Conservation (phyloP, 257 asterid genomes). For the Lithospermum erythrorhizon region DNA sequence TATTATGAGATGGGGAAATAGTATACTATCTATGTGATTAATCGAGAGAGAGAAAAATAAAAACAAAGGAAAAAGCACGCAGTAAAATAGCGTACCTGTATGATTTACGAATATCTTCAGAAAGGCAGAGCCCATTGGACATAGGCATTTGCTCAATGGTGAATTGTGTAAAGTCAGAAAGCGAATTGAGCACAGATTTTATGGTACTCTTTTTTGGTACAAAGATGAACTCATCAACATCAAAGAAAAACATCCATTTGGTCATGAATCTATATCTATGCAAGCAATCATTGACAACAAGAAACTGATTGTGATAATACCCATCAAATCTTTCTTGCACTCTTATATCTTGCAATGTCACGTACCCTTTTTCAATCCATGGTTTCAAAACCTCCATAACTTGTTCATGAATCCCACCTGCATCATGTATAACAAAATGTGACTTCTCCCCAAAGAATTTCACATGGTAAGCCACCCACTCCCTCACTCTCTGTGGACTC, state of each 20-base stretch:
- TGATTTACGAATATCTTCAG: conserved; percentile 31
- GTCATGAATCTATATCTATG: conserved; percentile 48
- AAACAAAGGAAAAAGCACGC: not conserved
- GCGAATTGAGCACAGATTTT: conserved; percentile 25
- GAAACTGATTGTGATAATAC: conserved; percentile 71
- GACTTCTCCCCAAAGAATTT: conserved; percentile 46
- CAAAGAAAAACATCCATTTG: conserved; percentile 78
- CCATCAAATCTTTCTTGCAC: conserved; percentile 79
- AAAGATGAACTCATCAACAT: conserved; percentile 58
- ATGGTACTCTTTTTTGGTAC: conserved; percentile 37
- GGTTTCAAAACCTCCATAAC: conserved; percentile 55
- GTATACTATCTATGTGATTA: no score
- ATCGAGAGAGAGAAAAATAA: not conserved
- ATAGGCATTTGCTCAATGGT: conserved; percentile 54
- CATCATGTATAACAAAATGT: conserved; percentile 78
- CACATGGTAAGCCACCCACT: conserved; percentile 73
- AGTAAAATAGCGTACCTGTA: conserved; percentile 20
- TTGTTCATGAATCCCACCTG: conserved; percentile 67
- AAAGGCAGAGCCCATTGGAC: conserved; percentile 42
- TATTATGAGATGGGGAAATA: no score
- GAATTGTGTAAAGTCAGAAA: conserved; percentile 40
- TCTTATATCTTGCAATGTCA: conserved; percentile 58
- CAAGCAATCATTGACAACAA: conserved; percentile 67
- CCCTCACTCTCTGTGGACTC: conserved; percentile 64
- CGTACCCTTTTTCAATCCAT: conserved; percentile 69